Evolutionary conservation across 495 filamentous ascomycete species (phyloP), one percentile per base, ranked within the genome.

Genomic region (Daldinia bambusicola): DNA sequence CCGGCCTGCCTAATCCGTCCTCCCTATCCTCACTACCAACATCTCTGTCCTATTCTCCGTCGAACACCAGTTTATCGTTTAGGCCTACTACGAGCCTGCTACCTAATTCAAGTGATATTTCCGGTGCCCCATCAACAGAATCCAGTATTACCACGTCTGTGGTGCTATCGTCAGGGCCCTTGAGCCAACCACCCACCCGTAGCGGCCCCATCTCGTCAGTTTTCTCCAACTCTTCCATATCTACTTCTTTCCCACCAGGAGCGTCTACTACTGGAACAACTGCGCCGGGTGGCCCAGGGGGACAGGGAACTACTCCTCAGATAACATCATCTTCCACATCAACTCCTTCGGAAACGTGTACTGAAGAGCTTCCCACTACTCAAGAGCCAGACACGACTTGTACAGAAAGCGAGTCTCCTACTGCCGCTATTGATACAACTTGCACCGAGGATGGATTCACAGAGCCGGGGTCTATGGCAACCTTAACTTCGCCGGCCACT

Each of bases 381-480:
- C 67, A 66, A 16, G 59, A 66, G 40, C 70, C 65, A 38, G 74
- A 76, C n/a, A 68, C 75, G 36, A 75, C 73, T 16, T 77, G 75
- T 50, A 72, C 67, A 12, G 75, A 77, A 56, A 77, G 64, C 60
- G 70, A 73, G 43, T 63, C 57, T 32, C 43, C 43, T 7, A 12
- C 62, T 45, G 31, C 37, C 8, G 66, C 57, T 1, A 66, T 68
- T 38, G 71, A 74, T 53, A 76, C 74, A 26, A 77, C 74, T 6
- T 77, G 74, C 30, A 74, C 57, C 43, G 73, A 77, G 56, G 72
- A 67, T 31, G 76, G 66, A 26, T 56, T 70, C 20, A 74, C 66
- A 9, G 22, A 70, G 40, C 67, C 74, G 12, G 68, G 63, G 31
- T 58, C 69, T 1, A 59, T 61, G 31, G 66, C 53, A 10, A 64